Percentiles rank a stretch among this genome's conserved stretches.
Conservation (phyloP, 176 grass and related monocot genomes). For the Triticum dicoccoides region DNA sequence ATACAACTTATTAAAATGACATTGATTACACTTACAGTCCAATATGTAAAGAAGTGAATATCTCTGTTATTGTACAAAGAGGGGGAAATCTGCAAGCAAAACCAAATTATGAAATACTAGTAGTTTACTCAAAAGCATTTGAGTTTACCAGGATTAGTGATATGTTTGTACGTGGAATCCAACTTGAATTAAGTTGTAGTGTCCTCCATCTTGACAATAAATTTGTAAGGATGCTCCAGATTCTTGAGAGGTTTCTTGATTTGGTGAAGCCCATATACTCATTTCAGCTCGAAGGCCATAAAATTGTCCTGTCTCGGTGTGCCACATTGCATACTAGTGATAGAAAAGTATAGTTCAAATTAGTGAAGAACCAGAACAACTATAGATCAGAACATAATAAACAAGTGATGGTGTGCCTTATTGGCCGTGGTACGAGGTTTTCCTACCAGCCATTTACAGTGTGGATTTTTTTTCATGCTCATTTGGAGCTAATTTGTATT, state of each 20-base stretch:
- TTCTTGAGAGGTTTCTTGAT: neutral
- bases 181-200: neutral
- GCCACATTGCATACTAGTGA: neutral
- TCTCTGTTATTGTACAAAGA: constrained; percentile 32
- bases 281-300: constrained; percentile 34
- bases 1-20: neutral
- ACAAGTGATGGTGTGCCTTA: neutral
- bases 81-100: constrained; percentile 17
- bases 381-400: neutral
- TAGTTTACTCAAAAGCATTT: neutral
- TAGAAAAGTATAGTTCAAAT: neutral
- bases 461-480: neutral
- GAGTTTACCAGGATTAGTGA: neutral
- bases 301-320: neutral
- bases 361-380: neutral
- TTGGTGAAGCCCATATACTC: constrained; percentile 12
- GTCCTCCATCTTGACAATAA: neutral
- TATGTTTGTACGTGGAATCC: constrained; percentile 17
- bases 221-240: constrained; percentile 17
- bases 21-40: constrained; percentile 20
- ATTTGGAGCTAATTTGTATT: neutral
- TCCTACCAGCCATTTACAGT: neutral
- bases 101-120: neutral
- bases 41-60: constrained; percentile 46
- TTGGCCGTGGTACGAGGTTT: neutral